A percentile compares a stretch with the other conserved stretches of the same genome.
phyloP scores from a whole-genome alignment of 768 basidiomycete genomes.

The Trametes cubensis region DNA sequence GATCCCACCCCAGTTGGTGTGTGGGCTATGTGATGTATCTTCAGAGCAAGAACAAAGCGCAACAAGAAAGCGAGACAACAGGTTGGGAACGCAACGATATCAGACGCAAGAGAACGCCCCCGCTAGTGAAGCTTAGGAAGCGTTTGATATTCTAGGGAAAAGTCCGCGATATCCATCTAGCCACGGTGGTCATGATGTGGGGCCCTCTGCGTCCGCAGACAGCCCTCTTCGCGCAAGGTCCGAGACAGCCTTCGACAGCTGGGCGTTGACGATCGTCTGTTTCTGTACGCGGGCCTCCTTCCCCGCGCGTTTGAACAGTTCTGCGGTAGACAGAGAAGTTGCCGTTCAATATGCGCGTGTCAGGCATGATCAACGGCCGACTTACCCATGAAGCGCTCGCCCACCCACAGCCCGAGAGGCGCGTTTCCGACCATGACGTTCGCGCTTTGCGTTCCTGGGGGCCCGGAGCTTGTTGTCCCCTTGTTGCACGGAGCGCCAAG shows the following conservation, averaged over 20 bases:
- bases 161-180: too few species aligned
- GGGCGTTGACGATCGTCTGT: constrained; percentile 49
- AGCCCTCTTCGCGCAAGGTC: constrained; percentile 18
- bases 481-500: constrained; percentile 52
- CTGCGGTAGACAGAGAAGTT: constrained; percentile 36
- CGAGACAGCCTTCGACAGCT: constrained; percentile 27
- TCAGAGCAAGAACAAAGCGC: not conserved
- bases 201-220: not conserved
- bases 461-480: constrained; percentile 27
- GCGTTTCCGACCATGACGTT: constrained; percentile 54
- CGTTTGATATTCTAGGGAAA: not conserved
- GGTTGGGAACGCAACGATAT: not conserved
- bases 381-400: constrained; percentile 67
- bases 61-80: constrained; percentile 1
- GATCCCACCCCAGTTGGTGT: not conserved
- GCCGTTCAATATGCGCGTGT: not conserved
- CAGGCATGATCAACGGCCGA: constrained; percentile 12
- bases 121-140: not conserved
- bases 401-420: constrained; percentile 70
- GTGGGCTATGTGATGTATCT: too few species aligned
- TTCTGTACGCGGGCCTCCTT: constrained; percentile 50
- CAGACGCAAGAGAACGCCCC: not conserved
- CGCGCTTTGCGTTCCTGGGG: constrained; percentile 13
- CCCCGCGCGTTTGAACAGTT: constrained; percentile 59
- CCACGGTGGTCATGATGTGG: constrained; percentile 1